These are phyloP conservation scores for Hypoxylon sp. DNA, from an alignment of 2,329 filamentous ascomycete genomes.

Conservation along the genomic window DNA sequence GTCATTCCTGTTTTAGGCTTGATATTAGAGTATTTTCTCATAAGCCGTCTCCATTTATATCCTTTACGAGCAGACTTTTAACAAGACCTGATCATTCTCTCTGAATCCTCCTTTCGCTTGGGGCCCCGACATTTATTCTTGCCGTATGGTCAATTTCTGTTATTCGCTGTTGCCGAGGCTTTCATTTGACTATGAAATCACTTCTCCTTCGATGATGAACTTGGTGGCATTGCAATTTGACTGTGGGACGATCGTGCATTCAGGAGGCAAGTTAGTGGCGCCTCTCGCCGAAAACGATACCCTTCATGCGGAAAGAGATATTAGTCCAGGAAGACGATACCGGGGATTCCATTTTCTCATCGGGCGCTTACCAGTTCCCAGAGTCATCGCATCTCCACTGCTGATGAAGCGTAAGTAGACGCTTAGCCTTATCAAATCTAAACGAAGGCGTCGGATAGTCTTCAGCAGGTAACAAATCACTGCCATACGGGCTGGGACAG, in stretches of 20 bases:
- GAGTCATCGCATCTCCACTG: constrained; percentile 12
- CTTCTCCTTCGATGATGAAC: not conserved
- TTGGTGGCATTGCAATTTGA: not conserved
- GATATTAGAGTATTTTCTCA: too few species aligned
- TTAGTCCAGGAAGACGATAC: not conserved
- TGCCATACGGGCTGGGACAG: constrained; percentile 6
- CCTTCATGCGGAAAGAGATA: not conserved
- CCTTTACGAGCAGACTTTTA: too few species aligned
- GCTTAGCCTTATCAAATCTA: constrained; percentile 22
- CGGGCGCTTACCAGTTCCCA: not conserved
- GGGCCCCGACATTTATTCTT: not conserved
- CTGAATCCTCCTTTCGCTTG: not conserved
- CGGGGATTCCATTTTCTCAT: not conserved
- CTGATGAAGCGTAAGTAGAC: constrained; percentile 15
- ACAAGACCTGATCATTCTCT: too few species aligned
- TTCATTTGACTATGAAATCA: not conserved
- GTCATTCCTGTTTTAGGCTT: too few species aligned
- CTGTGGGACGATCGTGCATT: not conserved
- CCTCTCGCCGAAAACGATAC: not conserved
- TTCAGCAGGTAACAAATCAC: constrained; percentile 14
- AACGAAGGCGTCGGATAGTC: constrained; percentile 20
- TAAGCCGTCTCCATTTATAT: not conserved
- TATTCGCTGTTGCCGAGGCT: not conserved
- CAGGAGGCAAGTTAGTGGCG: not conserved
- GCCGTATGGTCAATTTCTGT: not conserved